Conservation (phyloP, 257 asterid species). For the Nicotiana otophora region DNA sequence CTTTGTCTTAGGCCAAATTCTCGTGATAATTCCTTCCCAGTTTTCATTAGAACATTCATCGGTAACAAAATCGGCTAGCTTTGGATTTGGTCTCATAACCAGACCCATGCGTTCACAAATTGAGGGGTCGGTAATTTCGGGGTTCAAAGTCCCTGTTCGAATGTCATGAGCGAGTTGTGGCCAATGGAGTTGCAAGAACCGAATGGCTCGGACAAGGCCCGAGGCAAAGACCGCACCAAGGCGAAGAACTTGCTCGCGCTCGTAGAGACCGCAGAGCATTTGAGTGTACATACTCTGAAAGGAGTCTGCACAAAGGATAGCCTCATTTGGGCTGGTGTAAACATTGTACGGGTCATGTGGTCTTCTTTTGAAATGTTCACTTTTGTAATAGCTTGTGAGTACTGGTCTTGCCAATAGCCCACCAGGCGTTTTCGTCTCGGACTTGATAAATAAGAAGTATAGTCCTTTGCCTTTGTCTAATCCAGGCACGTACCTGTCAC, state of each 20-base stretch:
- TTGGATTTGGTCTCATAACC: conserved; percentile 42
- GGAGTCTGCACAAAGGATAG: conserved; percentile 86
- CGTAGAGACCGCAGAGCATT: conserved; percentile 91
- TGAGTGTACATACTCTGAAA: conserved; percentile 97
- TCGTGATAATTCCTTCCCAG: conserved; percentile 77
- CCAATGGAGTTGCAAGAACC: conserved; percentile 89
- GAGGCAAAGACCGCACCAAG: conserved; percentile 96
- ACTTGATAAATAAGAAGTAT: conserved; percentile 74
- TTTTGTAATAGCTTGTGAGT: conserved; percentile 90
- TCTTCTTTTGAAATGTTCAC: conserved; percentile 95
- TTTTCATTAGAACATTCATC: conserved; percentile 50
- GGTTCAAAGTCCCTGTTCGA: conserved; percentile 54
- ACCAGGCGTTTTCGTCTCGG: conserved; percentile 87
- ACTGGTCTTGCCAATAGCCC: conserved; percentile 96
- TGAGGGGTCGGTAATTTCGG: conserved; percentile 44
- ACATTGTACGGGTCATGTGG: conserved; percentile 90
- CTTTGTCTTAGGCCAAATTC: conserved; percentile 89
- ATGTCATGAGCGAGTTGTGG: conserved; percentile 50
- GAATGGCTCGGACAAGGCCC: conserved; percentile 96
- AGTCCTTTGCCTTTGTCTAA: conserved; percentile 89
- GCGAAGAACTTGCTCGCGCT: conserved; percentile 81
- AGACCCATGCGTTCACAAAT: conserved; percentile 45
- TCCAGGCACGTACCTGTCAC: conserved; percentile 84
- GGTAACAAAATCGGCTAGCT: conserved; percentile 47
- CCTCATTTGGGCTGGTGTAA: conserved; percentile 90